phyloP scores from a whole-genome alignment of 2,329 filamentous ascomycete genomes.

The Botryotinia convoluta region DNA sequence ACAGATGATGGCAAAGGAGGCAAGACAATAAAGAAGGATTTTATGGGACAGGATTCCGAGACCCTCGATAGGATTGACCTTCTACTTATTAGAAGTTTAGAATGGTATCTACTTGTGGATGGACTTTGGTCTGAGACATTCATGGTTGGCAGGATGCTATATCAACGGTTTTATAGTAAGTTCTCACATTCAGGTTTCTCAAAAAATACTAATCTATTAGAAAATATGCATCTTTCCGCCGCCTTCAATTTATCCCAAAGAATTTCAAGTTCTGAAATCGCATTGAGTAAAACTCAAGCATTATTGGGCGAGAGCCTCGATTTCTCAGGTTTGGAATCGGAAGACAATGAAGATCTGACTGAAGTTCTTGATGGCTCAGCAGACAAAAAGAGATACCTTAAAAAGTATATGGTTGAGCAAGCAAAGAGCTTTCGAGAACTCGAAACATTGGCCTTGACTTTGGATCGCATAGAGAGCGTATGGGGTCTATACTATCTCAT shows the following conservation, averaged over 20 bases:
- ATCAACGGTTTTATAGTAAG: conserved; percentile 82
- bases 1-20: conserved; percentile 48
- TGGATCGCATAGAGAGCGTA: conserved; percentile 68
- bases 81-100: conserved; percentile 71
- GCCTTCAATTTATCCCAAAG: conserved; percentile 52
- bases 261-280: conserved; percentile 48
- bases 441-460: conserved; percentile 61
- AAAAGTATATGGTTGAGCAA: conserved; percentile 46
- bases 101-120: conserved; percentile 79
- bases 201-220: conserved; percentile 32
- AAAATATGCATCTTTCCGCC: conserved; percentile 48
- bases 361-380: conserved; percentile 40
- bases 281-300: conserved; percentile 38
- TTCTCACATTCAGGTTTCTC: conserved; percentile 29
- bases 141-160: conserved; percentile 64
- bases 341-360: conserved; percentile 34
- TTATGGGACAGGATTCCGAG: conserved; percentile 65
- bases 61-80: conserved; percentile 63
- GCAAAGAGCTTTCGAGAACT: conserved; percentile 66
- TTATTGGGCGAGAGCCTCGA: conserved; percentile 43
- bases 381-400: conserved; percentile 37
- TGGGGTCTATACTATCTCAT: conserved; percentile 35
- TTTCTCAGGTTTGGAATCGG: conserved; percentile 32
- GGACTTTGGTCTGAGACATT: conserved; percentile 72
- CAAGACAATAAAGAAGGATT: conserved; percentile 65